Conservation (phyloP, 2,329 filamentous ascomycete species). For the Orbilia blumenaviensis region DNA sequence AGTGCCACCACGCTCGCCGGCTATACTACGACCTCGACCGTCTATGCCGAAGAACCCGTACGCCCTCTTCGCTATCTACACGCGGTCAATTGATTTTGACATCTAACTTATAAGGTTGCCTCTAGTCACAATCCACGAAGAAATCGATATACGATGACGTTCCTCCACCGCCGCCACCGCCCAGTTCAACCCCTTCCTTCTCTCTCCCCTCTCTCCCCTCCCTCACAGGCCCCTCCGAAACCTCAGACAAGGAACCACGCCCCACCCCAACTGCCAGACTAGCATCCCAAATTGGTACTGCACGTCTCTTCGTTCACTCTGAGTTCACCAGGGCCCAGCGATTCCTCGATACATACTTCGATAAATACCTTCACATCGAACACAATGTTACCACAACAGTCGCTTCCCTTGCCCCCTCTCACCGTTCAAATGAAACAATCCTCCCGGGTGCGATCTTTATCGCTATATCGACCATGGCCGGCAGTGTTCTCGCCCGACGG, state of each 20-base stretch:
- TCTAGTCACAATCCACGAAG: constrained; percentile 62
- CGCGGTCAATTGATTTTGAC: not conserved
- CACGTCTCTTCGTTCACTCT: constrained; percentile 80
- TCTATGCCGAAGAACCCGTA: constrained; percentile 52
- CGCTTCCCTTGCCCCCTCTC: constrained; percentile 84
- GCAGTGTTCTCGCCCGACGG: constrained; percentile 88
- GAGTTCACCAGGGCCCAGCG: constrained; percentile 80
- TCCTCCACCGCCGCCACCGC: constrained; percentile 58
- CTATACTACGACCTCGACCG: constrained; percentile 37
- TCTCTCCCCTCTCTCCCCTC: constrained; percentile 30
- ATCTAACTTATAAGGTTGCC: not conserved
- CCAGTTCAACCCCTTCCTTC: constrained; percentile 39
- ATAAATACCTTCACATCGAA: constrained; percentile 83
- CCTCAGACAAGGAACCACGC: constrained; percentile 59
- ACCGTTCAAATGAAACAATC: constrained; percentile 84
- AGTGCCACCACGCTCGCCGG: constrained; percentile 45
- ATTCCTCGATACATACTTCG: constrained; percentile 81
- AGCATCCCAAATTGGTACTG: constrained; percentile 80
- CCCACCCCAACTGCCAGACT: constrained; percentile 91
- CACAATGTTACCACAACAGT: constrained; percentile 88
- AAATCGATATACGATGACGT: constrained; percentile 82
- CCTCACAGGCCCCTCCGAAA: constrained; percentile 18
- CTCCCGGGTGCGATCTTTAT: constrained; percentile 93
- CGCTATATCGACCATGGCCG: constrained; percentile 91
- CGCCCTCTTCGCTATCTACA: not conserved